Evolutionary conservation across 2,329 filamentous ascomycete species (phyloP), one percentile per base, ranked within the genome.

Genomic region (Ophiosphaerella herpotricha): DNA sequence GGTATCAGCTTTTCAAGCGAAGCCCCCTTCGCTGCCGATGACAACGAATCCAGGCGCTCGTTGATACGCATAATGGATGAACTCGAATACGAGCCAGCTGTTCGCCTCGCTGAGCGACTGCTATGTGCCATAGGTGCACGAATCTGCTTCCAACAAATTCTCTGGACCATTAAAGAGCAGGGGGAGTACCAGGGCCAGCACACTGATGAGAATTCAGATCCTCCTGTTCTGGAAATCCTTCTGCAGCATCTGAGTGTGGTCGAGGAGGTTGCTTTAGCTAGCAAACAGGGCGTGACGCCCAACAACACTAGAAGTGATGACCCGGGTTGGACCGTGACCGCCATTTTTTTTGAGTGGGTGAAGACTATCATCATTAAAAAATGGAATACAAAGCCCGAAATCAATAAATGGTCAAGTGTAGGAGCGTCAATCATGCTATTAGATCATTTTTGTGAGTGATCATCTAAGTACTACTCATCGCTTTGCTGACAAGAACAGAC

Each of bases 361-460:
- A 81, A 88, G 51, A 85, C 87, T 0, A 81, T 94, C 1, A 82
- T 96, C 64, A 74, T 95, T 38, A 84, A 86, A 47, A 85, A 90
- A 54, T 97, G 92, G 92, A 83, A 93, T 64, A 89, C 90, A 0
- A 83, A 83, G 46, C 82, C 89, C 1, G 82, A 86, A 37, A 82
- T 96, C 43, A 78, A 84, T 2, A 85, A 83, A 46, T 86, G 88
- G 62, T 85, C 87, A 26, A 80, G 88, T 12, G 87, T 91, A 54
- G 89, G 90, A 12, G 88, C 90, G 44, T 90, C 91, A 7, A 75
- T 97, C 35, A 84, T 86, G 40, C 80, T 95, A 26, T 82, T 96
- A 39, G 78, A 83, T 26, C 82, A 85, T 21, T 82, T 96, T 69
- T 87, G 90, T 88, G 55, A 55, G 68, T 49, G 24, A 23, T 2